These are phyloP conservation scores for Termitomyces sp. DNA, from an alignment of 768 basidiomycete genomes.

Conservation along the genomic window DNA sequence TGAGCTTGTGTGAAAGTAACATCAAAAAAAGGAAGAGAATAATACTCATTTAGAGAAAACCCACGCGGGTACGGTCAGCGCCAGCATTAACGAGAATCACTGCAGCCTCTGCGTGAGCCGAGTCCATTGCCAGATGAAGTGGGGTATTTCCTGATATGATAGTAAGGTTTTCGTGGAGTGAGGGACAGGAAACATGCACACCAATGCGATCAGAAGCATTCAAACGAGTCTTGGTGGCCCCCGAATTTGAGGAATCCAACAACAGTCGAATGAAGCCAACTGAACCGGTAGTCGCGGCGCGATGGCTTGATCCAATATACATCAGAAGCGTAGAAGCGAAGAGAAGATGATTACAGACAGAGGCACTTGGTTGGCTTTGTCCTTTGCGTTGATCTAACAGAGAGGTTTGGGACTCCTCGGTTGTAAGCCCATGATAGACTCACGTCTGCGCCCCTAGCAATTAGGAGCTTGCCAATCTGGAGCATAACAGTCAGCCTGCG, in stretches of 20 bases:
- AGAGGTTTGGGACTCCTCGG: constrained; percentile 24
- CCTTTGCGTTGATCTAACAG: constrained; percentile 85
- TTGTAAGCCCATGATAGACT: constrained; percentile 32
- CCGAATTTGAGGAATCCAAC: constrained; percentile 72
- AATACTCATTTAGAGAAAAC: constrained; percentile 24
- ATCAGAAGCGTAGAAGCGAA: constrained; percentile 18
- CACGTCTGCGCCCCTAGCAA: constrained; percentile 88
- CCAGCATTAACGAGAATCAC: constrained; percentile 91
- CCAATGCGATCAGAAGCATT: constrained; percentile 83
- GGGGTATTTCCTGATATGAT: constrained; percentile 78
- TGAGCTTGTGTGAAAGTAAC: constrained; percentile 45
- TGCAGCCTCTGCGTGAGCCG: constrained; percentile 88
- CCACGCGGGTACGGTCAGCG: constrained; percentile 83
- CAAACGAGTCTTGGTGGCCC: constrained; percentile 66
- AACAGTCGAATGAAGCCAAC: constrained; percentile 83
- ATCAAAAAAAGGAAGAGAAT: constrained; percentile 6
- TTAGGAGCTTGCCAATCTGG: constrained; percentile 84
- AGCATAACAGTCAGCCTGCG: constrained; percentile 23
- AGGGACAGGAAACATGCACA: constrained; percentile 25
- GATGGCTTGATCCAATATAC: constrained; percentile 52
- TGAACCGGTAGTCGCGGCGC: constrained; percentile 94
- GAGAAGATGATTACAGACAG: constrained; percentile 45
- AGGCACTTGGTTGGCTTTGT: constrained; percentile 89
- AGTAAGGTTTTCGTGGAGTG: constrained; percentile 5
- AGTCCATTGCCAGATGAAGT: constrained; percentile 95